phyloP scores from a whole-genome alignment of 768 basidiomycete genomes.

The Macrocybe gigantea region DNA sequence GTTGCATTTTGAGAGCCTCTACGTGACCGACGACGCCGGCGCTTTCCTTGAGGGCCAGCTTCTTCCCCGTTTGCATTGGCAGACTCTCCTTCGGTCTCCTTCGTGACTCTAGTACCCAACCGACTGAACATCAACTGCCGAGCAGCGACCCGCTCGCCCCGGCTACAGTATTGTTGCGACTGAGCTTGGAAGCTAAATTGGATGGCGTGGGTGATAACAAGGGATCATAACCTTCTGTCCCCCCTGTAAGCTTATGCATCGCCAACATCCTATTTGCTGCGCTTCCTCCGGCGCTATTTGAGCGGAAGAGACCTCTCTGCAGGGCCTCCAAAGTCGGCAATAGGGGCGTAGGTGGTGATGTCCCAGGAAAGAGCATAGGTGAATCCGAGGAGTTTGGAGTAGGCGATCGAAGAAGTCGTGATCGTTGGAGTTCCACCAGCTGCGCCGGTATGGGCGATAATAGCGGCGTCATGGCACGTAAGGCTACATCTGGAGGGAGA shows the following conservation, averaged over 20 bases:
- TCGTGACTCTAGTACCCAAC: conserved; percentile 49
- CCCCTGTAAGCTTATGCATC: conserved; percentile 82
- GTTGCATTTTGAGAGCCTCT: conserved; percentile 38
- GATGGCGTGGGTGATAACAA: conserved; percentile 54
- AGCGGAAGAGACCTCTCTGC: conserved; percentile 75
- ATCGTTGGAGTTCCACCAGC: conserved; percentile 47
- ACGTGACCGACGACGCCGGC: conserved; percentile 52
- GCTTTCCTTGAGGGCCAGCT: conserved; percentile 40
- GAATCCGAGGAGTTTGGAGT: conserved; percentile 49
- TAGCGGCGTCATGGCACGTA: conserved; percentile 26
- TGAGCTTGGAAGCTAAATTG: conserved; percentile 34
- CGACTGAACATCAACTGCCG: conserved; percentile 62
- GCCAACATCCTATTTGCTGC: conserved; percentile 65
- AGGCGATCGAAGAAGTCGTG: conserved; percentile 44
- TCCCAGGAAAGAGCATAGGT: conserved; percentile 56
- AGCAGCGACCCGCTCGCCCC: conserved; percentile 76
- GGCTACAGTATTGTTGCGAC: conserved; percentile 76
- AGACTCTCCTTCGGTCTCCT: conserved; percentile 60
- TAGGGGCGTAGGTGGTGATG: conserved; percentile 60
- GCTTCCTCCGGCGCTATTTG: conserved; percentile 84
- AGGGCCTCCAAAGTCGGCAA: conserved; percentile 72
- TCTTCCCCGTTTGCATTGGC: conserved; percentile 56
- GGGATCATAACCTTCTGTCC: conserved; percentile 58
- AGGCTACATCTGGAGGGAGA: conserved; percentile 25
- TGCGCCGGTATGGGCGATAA: conserved; percentile 48